Evolutionary conservation across 257 asterid genomes (phyloP), one percentile per base, ranked within the genome.

Genomic region (Salvia miltiorrhiza): DNA sequence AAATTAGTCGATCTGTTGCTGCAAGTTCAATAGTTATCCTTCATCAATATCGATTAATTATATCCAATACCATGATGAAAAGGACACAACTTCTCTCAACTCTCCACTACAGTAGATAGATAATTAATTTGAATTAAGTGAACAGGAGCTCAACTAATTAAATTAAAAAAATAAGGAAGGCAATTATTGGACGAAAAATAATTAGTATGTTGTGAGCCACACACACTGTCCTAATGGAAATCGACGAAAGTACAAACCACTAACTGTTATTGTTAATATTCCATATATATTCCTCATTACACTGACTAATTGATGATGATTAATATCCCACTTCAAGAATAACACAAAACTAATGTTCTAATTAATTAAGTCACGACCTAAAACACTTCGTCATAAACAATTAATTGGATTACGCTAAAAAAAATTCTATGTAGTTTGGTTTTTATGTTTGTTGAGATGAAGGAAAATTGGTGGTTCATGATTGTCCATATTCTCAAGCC

Each of bases 151-250:
- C 6, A 48, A 35, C 24, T 49, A 14, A 45, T 11, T 35, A 35
- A 5, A 65, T 26, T 11, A 8, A 33, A 49, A n/a, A 20, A 19
- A 17, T 40, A 21, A 0, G 19, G 11, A n/a, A 8, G 14, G 24
- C 20, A 45, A 33, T 37, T 28, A 44, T 49, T 73, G 71, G 50
- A 7, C 4, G 10, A 21, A 35, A 57, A 74, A 9, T 11, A 23
- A 32, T 55, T 55, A 50, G 55, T 21, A 43, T n/a, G 9, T 49
- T 75, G 65, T 61, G 53, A 75, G 61, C 71, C 75, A 61, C 72
- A 61, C 72, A 67, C 2, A 68, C 28, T 26, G 57, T 43, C 75
- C 49, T 73, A 78, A 67, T 78, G 82, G 78, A 49, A 69, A 67
- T 73, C 71, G 50, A 53, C 48, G 65, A 20, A 61, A 41, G 56